Evolutionary conservation across 73 alveolate genomes (phyloP).

Genomic region (Paramecium tetraurelia): DNA sequence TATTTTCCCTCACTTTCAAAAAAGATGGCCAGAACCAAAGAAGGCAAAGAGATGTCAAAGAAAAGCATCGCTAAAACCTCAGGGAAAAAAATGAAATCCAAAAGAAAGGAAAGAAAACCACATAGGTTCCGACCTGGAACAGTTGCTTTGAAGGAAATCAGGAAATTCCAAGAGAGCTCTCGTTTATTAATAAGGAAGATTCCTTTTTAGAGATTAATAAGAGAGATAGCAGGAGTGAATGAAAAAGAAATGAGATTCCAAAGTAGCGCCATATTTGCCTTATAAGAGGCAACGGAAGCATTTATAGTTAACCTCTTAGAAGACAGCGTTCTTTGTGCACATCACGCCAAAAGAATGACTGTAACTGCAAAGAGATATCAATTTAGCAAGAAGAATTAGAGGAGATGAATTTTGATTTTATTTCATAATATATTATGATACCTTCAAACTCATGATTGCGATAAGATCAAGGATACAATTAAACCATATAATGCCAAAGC

Average conservation of each 20-base stretch:
- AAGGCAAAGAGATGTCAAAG: constrained; percentile 1
- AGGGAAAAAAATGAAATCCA: not conserved
- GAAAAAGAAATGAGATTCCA: constrained; percentile 77
- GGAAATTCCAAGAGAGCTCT: constrained; percentile 81
- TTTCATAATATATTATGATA: not conserved
- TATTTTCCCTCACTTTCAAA: not conserved
- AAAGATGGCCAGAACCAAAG: constrained; percentile 27
- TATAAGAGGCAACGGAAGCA: constrained; percentile 85
- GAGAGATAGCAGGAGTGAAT: constrained; percentile 74
- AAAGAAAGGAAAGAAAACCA: not conserved
- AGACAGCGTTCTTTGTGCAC: constrained; percentile 78
- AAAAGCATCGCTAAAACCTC: not conserved
- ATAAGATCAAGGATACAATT: constrained; percentile 79
- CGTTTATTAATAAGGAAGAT: constrained; percentile 79
- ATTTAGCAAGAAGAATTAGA: constrained; percentile 87
- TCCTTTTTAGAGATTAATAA: constrained; percentile 81
- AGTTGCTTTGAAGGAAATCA: constrained; percentile 87
- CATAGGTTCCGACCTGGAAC: constrained; percentile 89
- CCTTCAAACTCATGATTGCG: constrained; percentile 39
- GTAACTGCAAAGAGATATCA: constrained; percentile 83
- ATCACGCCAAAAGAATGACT: constrained; percentile 89
- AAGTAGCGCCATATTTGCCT: constrained; percentile 71
- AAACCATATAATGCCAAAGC: constrained; percentile 90
- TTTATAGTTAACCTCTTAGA: constrained; percentile 61
- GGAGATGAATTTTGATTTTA: constrained; percentile 67